Conservation (phyloP, 164 flowering plant species). For the Tinospora cordifolia region DNA sequence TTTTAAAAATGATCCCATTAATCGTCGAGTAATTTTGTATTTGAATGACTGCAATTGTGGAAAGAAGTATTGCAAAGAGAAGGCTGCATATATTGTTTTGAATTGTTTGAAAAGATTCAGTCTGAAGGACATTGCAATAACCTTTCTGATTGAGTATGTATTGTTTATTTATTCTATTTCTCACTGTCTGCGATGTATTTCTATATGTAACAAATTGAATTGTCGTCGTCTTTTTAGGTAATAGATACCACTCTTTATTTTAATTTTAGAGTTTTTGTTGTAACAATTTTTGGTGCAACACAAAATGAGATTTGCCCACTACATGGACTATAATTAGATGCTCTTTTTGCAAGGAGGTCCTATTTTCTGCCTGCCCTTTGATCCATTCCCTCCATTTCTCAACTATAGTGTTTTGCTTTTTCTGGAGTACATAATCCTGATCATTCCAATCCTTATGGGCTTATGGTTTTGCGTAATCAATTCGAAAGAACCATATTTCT, state of each 20-base stretch:
- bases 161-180: background rate
- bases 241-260: no score
- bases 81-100: slow-evolving; percentile 53
- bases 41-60: slow-evolving; percentile 72
- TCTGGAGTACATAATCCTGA: no score
- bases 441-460: no score
- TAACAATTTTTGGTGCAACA: no score
- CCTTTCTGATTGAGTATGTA: slow-evolving; percentile 70
- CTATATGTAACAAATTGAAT: no score
- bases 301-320: background rate
- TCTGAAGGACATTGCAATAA: slow-evolving; percentile 53
- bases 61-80: slow-evolving; percentile 61
- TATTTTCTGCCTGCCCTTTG: no score
- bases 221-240: no score
- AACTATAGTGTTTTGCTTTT: no score
- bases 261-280: no score
- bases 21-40: slow-evolving; percentile 66
- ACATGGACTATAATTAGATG: background rate
- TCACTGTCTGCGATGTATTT: background rate
- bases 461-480: no score
- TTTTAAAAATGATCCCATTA: slow-evolving; percentile 54
- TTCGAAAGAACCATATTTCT: background rate
- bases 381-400: no score
- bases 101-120: slow-evolving; percentile 50
- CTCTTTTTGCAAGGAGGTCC: no score